Percentiles rank a stretch among this genome's conserved stretches.
phyloP scores from a whole-genome alignment of 2,329 filamentous ascomycete genomes.

The Cryphonectria parasitica region DNA sequence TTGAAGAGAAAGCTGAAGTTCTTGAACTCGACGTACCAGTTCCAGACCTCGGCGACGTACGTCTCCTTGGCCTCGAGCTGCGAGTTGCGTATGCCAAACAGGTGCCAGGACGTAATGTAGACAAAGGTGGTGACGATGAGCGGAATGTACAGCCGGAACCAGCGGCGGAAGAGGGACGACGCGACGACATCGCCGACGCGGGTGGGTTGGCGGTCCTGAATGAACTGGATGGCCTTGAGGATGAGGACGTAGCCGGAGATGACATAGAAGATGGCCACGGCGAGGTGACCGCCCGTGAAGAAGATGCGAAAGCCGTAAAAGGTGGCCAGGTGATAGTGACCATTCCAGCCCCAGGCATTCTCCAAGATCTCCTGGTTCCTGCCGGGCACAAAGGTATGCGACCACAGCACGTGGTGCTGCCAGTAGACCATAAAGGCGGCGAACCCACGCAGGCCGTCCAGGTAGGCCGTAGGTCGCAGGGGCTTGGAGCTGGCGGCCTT shows the following conservation, averaged over 20 bases:
- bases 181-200: constrained; percentile 15
- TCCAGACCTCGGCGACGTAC: constrained; percentile 14
- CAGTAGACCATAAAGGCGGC: constrained; percentile 23
- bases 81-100: constrained; percentile 20
- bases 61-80: constrained; percentile 13
- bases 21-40: constrained; percentile 22
- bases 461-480: constrained; percentile 16
- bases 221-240: constrained; percentile 10
- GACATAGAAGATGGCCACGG: constrained; percentile 21
- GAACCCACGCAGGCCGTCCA: constrained; percentile 19
- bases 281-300: constrained; percentile 22
- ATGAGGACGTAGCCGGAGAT: constrained; percentile 24
- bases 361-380: constrained; percentile 4
- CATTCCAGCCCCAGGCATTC: constrained; percentile 14
- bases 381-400: constrained; percentile 8
- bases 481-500: constrained; percentile 17
- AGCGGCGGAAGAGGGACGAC: constrained; percentile 20
- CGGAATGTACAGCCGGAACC: constrained; percentile 17
- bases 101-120: constrained; percentile 16
- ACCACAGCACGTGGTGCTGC: constrained; percentile 17
- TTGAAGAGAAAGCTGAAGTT: constrained; percentile 21
- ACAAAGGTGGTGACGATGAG: constrained; percentile 19
- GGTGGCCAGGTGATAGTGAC: constrained; percentile 15
- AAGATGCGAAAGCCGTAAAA: constrained; percentile 15
- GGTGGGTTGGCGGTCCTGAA: constrained; percentile 11